Conservation (phyloP, 2,329 filamentous ascomycete species). For the Colletotrichum lentis region DNA sequence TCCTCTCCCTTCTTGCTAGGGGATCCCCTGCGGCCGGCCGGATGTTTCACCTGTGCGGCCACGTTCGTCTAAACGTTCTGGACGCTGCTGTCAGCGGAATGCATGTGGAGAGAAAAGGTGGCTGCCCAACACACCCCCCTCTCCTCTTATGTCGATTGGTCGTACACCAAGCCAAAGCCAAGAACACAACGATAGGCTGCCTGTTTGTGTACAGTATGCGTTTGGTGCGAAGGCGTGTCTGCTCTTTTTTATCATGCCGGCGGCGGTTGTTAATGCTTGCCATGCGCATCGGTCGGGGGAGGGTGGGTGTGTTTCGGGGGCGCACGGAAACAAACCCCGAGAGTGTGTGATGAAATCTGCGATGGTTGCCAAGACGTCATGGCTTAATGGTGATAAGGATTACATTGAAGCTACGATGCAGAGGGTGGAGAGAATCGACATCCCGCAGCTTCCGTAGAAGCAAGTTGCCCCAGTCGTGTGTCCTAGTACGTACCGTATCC, state of each 20-base stretch:
- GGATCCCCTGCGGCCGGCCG: not conserved
- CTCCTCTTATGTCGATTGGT: not conserved
- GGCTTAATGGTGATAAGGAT: not conserved
- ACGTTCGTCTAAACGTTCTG: conserved; percentile 15
- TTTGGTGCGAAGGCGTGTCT: not conserved
- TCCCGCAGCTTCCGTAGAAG: conserved; percentile 8
- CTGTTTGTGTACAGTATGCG: too few relatives aligned
- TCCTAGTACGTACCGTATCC: not conserved
- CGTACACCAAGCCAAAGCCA: too few relatives aligned
- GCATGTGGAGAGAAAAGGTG: not conserved
- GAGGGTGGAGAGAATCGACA: not conserved
- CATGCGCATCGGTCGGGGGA: not conserved
- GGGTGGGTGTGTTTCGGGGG: not conserved
- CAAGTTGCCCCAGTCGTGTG: not conserved
- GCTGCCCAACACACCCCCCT: too few relatives aligned
- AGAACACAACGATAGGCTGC: too few relatives aligned
- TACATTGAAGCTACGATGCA: not conserved
- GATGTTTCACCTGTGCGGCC: not conserved
- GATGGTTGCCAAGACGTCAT: conserved; percentile 18
- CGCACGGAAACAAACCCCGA: conserved; percentile 16
- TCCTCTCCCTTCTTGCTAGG: not conserved
- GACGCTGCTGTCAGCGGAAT: not conserved
- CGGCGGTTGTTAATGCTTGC: not conserved
- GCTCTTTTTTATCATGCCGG: not conserved
- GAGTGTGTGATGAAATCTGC: conserved; percentile 24